Evolutionary conservation across 345 rosid species (phyloP), one percentile per base, ranked within the genome.

Genomic region (Kernera saxatilis): DNA sequence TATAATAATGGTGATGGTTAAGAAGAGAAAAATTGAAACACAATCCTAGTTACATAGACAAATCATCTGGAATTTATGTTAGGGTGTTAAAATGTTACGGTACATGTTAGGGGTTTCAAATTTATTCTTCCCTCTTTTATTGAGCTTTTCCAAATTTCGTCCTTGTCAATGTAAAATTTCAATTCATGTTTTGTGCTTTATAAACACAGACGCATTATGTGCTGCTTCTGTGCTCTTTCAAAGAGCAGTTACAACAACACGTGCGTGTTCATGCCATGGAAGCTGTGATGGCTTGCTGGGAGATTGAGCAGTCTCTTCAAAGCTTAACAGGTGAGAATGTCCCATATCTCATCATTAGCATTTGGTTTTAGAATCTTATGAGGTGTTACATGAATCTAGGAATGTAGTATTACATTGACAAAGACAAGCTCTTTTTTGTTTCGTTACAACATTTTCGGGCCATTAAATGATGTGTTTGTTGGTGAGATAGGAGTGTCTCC

Each of bases 231-330:
- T 94, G 99, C 54, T 86, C 97, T 7, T 94, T 94, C 58, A 94
- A 94, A 87, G 99, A 94, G 69, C 99, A 92, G 82, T 76, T 94
- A 49, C 99, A 94, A 75, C 97, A 94, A 70, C 99, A 94, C 46
- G 99, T 94, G 10, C 88, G 99, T 53, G 98, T 94, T 67, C 99
- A 94, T 78, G 98, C 98, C 4, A 94, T 94, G 99, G 99, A 94
- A 81, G 99, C 99, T 9, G 99, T 92, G 27, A 92, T 94, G 98
- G 98, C 99, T 45, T 94, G 99, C 78, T 94, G 99, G 99, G 98
- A 92, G 79, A 87, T 95, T 46, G 98, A 95, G 82, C 98, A 95
- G 79, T 88, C 96, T 55, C 81, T 95, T 33, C 99, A 95, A 74
- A 88, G 99, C 83, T 83, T 94, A 79, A 92, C 98, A 67, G 98